Conservation (phyloP, 2,329 filamentous ascomycete genomes). For the Zopfia rhizophila region DNA sequence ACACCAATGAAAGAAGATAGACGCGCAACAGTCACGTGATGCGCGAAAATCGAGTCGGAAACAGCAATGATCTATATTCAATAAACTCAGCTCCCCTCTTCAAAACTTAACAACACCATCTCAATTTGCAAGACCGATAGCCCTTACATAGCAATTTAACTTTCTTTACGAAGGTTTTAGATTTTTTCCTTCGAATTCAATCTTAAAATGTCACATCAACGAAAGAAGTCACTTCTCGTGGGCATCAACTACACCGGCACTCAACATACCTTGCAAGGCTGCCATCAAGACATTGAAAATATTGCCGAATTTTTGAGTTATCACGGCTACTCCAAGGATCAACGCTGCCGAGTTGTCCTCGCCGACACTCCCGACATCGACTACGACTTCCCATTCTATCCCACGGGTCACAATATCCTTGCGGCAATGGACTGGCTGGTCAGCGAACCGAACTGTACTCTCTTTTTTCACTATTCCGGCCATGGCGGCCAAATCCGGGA, state of each 20-base stretch:
- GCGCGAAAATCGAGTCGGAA: too few relatives aligned
- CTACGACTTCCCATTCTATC: slow-evolving; percentile 45
- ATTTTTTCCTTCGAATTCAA: too few relatives aligned
- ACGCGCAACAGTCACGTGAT: too few relatives aligned
- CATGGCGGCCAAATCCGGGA: slow-evolving; percentile 66
- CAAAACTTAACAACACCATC: too few relatives aligned
- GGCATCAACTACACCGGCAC: slow-evolving; percentile 63
- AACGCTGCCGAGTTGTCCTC: slow-evolving; percentile 57
- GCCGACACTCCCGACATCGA: slow-evolving; percentile 51
- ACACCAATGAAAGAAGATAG: too few relatives aligned
- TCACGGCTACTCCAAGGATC: slow-evolving; percentile 55
- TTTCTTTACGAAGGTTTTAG: too few relatives aligned
- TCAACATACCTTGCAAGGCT: slow-evolving; percentile 58
- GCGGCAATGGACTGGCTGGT: slow-evolving; percentile 69
- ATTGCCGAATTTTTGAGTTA: slow-evolving; percentile 58
- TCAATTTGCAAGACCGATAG: too few relatives aligned
- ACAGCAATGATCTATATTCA: too few relatives aligned
- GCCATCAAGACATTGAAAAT: slow-evolving; percentile 62
- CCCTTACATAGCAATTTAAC: too few relatives aligned
- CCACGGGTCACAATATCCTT: slow-evolving; percentile 57
- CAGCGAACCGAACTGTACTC: slow-evolving; percentile 60
- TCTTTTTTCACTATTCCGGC: slow-evolving; percentile 69
- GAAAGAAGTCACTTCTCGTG: slow-evolving; percentile 62
- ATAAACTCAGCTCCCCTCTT: too few relatives aligned
- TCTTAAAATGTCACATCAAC: too few relatives aligned